Conservation (phyloP, 108 stramenopile species). For the Cyclostephanos invisitatus region DNA sequence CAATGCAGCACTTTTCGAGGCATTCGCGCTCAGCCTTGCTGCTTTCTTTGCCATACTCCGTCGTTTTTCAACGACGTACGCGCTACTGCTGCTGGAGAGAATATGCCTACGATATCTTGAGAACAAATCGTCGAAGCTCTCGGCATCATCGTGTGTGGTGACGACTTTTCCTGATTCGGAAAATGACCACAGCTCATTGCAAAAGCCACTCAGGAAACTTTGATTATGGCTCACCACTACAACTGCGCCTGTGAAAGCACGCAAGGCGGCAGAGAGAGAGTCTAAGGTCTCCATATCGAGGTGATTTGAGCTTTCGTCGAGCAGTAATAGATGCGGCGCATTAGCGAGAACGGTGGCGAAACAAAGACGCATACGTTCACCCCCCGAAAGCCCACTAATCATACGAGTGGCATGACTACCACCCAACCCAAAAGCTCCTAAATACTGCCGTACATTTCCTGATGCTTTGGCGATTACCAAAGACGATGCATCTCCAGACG, state of each 20-base stretch:
- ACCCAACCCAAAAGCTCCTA: conserved; percentile 89
- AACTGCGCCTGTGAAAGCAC: conserved; percentile 80
- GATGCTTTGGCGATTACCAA: conserved; percentile 45
- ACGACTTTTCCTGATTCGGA: conserved; percentile 55
- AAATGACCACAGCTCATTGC: conserved; percentile 80
- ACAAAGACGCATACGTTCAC: conserved; percentile 85
- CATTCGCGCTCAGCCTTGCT: conserved; percentile 44
- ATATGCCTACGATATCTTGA: conserved; percentile 43
- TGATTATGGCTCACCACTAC: conserved; percentile 92
- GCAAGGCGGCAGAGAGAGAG: conserved; percentile 76
- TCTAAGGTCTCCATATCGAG: conserved; percentile 92
- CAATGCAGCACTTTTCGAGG: too few relatives aligned
- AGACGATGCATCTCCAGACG: conserved; percentile 40
- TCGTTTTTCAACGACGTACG: background rate
- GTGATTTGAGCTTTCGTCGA: conserved; percentile 88
- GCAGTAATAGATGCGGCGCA: conserved; percentile 75
- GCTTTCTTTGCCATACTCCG: conserved; percentile 20
- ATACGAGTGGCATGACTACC: conserved; percentile 76
- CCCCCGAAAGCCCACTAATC: conserved; percentile 84
- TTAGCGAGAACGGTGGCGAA: conserved; percentile 79
- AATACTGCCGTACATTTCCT: conserved; percentile 75
- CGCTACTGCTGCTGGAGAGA: conserved; percentile 17
- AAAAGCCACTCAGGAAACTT: conserved; percentile 63
- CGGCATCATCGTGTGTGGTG: conserved; percentile 51
- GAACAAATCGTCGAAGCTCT: conserved; percentile 66